phyloP scores from a whole-genome alignment of 441 rosid genomes.

The Corymbia citriodora region DNA sequence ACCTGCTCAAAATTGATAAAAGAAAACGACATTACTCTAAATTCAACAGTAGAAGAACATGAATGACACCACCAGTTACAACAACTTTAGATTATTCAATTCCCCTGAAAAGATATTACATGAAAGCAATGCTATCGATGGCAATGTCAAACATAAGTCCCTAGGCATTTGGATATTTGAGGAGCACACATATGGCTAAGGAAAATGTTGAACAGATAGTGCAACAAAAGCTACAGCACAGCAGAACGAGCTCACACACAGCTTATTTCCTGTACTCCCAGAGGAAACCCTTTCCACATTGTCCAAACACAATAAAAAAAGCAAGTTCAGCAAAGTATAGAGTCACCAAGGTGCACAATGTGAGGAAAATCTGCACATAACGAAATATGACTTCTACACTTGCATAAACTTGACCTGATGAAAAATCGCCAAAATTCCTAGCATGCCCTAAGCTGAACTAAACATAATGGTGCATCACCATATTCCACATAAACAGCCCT shows the following conservation, averaged over 20 bases:
- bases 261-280: background rate
- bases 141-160: too few species aligned
- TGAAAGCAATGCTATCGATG: too few species aligned
- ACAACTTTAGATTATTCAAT: too few species aligned
- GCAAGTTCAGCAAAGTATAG: conserved; percentile 57
- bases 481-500: background rate
- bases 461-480: background rate
- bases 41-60: too few species aligned
- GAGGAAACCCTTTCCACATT: background rate
- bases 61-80: too few species aligned
- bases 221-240: background rate
- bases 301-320: background rate
- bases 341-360: conserved; percentile 78
- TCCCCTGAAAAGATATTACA: too few species aligned
- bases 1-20: too few species aligned
- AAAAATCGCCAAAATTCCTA: background rate
- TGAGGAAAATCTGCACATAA: conserved; percentile 69
- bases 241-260: background rate
- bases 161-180: too few species aligned
- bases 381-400: background rate
- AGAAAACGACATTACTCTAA: too few species aligned
- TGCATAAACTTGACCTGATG: background rate
- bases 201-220: too few species aligned
- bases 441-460: background rate
- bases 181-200: too few species aligned